Evolutionary conservation across 805 yeast genomes (phyloP).

Genomic region (Pichia exigua): DNA sequence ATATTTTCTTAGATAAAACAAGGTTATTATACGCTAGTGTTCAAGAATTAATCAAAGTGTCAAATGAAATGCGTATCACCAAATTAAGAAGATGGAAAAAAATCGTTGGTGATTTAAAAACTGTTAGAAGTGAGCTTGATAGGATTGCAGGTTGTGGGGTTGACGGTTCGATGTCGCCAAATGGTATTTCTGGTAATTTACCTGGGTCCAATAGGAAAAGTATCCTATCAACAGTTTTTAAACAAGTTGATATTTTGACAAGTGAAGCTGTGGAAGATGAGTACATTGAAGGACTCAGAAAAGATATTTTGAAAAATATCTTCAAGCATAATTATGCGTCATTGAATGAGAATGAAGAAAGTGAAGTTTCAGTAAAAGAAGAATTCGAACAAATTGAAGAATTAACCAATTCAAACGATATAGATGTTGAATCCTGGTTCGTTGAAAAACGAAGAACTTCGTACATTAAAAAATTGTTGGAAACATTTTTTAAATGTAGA

Average conservation of each 20-base stretch:
- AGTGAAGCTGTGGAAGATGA: background rate
- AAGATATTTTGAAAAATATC: background rate
- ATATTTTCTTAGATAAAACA: constrained; percentile 7
- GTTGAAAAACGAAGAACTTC: constrained; percentile 46
- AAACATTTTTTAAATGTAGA: constrained; percentile 34
- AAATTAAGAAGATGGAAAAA: constrained; percentile 40
- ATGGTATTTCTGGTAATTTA: background rate
- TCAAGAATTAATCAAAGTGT: constrained; percentile 25
- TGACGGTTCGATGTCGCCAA: constrained; percentile 4
- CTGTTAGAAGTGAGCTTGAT: constrained; percentile 25
- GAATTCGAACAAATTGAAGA: background rate
- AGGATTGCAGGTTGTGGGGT: constrained; percentile 7
- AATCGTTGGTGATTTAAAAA: constrained; percentile 33
- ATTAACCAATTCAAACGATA: background rate
- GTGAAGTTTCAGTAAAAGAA: background rate
- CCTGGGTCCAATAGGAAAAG: background rate
- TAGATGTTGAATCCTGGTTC: constrained; percentile 18
- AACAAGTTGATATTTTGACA: constrained; percentile 8
- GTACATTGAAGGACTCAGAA: constrained; percentile 1
- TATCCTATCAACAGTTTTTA: constrained; percentile 1
- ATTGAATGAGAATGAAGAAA: too few relatives aligned
- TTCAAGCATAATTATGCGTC: background rate
- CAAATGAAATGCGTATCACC: constrained; percentile 26
- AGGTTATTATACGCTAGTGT: constrained; percentile 6
- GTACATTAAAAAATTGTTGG: constrained; percentile 36